A percentile compares a stretch with the other conserved stretches of the same genome.
Conservation (phyloP, 768 basidiomycete genomes). For the Lentinula lateritia region DNA sequence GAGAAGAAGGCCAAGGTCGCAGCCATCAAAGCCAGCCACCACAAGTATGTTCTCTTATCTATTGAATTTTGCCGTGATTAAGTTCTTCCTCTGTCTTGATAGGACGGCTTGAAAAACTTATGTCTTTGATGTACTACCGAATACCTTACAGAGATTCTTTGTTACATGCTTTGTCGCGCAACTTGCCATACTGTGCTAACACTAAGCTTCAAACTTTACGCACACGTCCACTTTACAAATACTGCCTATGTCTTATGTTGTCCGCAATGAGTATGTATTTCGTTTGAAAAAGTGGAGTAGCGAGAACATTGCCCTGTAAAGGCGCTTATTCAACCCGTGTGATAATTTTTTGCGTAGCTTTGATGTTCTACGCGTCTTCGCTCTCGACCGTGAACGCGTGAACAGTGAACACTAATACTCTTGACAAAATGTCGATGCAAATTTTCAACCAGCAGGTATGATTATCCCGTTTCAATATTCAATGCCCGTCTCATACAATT, state of each 20-base stretch:
- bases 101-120: background rate
- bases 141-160: background rate
- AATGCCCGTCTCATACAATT: background rate
- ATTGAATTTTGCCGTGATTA: too few relatives aligned
- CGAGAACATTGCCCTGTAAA: too few relatives aligned
- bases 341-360: background rate
- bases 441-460: constrained; percentile 62
- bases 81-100: background rate
- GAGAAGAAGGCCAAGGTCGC: constrained; percentile 93
- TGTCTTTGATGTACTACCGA: background rate
- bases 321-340: too few relatives aligned
- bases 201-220: background rate
- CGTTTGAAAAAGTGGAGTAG: background rate
- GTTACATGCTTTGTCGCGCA: background rate
- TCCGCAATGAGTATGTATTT: background rate
- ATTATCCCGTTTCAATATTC: background rate
- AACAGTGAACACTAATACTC: too few relatives aligned
- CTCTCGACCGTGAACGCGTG: background rate
- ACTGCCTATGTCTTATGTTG: background rate
- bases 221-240: background rate
- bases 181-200: background rate
- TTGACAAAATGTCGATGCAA: constrained; percentile 54
- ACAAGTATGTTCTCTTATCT: constrained; percentile 37
- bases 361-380: background rate
- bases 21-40: constrained; percentile 82